Conservation (phyloP, 768 basidiomycete species). For the Rhizopogon salebrosus region DNA sequence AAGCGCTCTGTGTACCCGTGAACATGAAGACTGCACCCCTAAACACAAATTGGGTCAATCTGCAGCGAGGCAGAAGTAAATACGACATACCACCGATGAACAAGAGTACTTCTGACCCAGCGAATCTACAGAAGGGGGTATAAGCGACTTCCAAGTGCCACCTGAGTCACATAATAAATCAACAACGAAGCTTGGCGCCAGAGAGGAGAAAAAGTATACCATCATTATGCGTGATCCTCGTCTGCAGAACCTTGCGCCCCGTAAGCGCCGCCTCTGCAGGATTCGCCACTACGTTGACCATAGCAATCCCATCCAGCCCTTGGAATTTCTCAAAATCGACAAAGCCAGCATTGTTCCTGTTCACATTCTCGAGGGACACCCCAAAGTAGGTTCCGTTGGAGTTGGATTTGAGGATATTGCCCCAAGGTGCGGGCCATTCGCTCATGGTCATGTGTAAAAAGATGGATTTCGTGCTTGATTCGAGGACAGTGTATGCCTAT, state of each 20-base stretch:
- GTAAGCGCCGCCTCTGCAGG: slow-evolving; percentile 67
- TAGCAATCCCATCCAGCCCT: slow-evolving; percentile 91
- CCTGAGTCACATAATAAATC: slow-evolving; percentile 37
- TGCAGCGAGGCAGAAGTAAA: background rate
- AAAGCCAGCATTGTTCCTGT: slow-evolving; percentile 81
- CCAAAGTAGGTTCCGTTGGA: slow-evolving; percentile 98
- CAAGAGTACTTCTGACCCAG: slow-evolving; percentile 71
- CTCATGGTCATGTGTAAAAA: slow-evolving; percentile 97
- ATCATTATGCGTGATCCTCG: slow-evolving; percentile 94
- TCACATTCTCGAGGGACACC: slow-evolving; percentile 80
- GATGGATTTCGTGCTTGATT: slow-evolving; percentile 88
- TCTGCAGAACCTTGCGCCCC: slow-evolving; percentile 71
- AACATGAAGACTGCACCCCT: slow-evolving; percentile 85
- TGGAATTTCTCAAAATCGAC: slow-evolving; percentile 99
- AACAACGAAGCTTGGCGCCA: background rate
- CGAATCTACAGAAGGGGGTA: slow-evolving; percentile 73
- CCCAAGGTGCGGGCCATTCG: slow-evolving; percentile 71
- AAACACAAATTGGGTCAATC: slow-evolving; percentile 5
- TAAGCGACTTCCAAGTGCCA: slow-evolving; percentile 80
- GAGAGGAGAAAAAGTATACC: slow-evolving; percentile 40
- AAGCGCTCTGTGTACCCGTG: slow-evolving; percentile 94
- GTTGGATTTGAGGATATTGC: slow-evolving; percentile 91
- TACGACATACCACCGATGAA: slow-evolving; percentile 47
- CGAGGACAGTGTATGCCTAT: slow-evolving; percentile 89
- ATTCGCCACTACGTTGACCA: slow-evolving; percentile 88